Conservation (phyloP, 2,329 filamentous ascomycete genomes). For the Chaetomium sp. region DNA sequence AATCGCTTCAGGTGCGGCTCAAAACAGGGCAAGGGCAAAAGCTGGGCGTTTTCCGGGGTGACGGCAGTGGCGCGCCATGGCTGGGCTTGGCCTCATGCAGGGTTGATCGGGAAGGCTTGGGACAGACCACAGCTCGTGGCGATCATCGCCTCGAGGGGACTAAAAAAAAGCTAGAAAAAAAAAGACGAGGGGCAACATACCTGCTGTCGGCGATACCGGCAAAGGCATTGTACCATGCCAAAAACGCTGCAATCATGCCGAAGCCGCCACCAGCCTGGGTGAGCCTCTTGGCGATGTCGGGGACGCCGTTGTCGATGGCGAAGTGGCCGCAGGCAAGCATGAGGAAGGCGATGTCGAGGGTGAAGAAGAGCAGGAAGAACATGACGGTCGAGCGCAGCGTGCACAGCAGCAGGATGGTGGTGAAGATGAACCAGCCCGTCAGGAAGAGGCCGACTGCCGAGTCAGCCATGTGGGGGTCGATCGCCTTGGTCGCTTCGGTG, state of each 20-base stretch:
- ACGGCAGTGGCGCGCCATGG: slow-evolving; percentile 31
- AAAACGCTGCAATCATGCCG: slow-evolving; percentile 77
- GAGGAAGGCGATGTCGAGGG: slow-evolving; percentile 74
- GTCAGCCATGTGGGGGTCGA: slow-evolving; percentile 50
- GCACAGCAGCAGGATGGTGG: slow-evolving; percentile 70
- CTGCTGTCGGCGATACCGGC: slow-evolving; percentile 76
- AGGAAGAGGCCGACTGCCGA: slow-evolving; percentile 75
- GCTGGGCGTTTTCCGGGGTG: slow-evolving; percentile 22
- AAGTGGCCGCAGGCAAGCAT: slow-evolving; percentile 68
- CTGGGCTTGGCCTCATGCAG: slow-evolving; percentile 31
- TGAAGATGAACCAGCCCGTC: slow-evolving; percentile 84
- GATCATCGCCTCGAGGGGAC: slow-evolving; percentile 7
- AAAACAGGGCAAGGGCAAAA: slow-evolving; percentile 19
- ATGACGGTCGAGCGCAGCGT: slow-evolving; percentile 76
- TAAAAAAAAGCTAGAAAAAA: slow-evolving; percentile 12
- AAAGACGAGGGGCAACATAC: slow-evolving; percentile 44
- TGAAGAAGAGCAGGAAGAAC: slow-evolving; percentile 77
- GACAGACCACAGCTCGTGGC: slow-evolving; percentile 1
- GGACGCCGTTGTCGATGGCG: slow-evolving; percentile 54
- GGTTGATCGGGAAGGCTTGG: not conserved
- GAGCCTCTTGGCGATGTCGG: slow-evolving; percentile 49
- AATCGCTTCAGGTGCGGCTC: not conserved
- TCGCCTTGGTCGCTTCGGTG: slow-evolving; percentile 21
- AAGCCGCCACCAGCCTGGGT: slow-evolving; percentile 76
- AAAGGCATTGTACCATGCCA: slow-evolving; percentile 86